Base-by-base conservation (phyloP, 441 rosid genomes). In the Populus trichocarpa region DNA sequence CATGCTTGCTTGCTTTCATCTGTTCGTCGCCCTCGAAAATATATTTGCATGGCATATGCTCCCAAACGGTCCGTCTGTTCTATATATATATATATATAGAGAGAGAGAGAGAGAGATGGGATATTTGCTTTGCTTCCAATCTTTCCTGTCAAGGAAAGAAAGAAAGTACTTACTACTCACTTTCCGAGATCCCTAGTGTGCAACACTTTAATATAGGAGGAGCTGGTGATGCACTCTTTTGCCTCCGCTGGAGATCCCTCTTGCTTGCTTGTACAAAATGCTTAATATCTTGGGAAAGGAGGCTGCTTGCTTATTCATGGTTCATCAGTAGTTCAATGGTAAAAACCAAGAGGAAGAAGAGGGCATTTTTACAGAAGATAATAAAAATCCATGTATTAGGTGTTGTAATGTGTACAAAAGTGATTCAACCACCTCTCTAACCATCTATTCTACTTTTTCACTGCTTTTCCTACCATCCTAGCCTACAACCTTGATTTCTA, bases 321-420 rank as follows among this genome's bases (percentile, higher is more conserved):
- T 25, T 23, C 36, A 69, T 35, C 25, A 23, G 78, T 53, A 74
- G 67, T 20, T 30, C 36, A 22, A 20, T 8, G 22, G 18, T 28
- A 8, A 25, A 26, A 10, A 59, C 26, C 69, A 9, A 5, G n/a
- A n/a, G 63, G 40, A 18, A 10, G 12, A 72, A 25, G 22, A n/a
- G 4, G n/a, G 18, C 59, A 69, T 68, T 26, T 33, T 26, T 33
- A 42, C 53, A 23, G n/a, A 14, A 73, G 13, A 38, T 23, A 84
- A 80, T 72, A 77, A 78, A 82, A 75, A 64, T 81, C 79, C 79
- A 70, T 76, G 83, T 75, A 84, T 84, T 78, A 53, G 80, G 80
- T 77, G 82, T 80, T 77, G 76, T 71, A 77, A 82, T 83, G 86
- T 84, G 84, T 81, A 83, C 84, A 84, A 1, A 75, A 81, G 88